These are phyloP conservation scores for Thermochaetoides thermophila DNA, from an alignment of 495 filamentous ascomycete genomes.

Conservation along the genomic window DNA sequence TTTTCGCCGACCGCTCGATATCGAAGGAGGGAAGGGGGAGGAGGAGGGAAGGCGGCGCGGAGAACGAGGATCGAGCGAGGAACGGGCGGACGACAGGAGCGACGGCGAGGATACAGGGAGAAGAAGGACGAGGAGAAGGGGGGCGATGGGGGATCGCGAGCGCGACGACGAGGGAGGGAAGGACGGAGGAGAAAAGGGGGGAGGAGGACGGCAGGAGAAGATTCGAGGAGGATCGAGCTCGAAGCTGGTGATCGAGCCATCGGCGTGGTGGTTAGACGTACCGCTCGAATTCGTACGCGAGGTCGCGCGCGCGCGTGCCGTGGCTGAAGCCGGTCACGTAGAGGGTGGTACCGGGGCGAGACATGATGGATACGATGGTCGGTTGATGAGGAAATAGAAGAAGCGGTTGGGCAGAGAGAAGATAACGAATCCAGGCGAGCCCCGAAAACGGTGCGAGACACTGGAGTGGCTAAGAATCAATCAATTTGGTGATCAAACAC, in stretches of 20 bases:
- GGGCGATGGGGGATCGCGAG: conserved; percentile 9
- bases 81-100: conserved; percentile 8
- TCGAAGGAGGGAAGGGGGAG: conserved; percentile 29
- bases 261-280: conserved; percentile 34
- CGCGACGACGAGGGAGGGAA: conserved; percentile 28
- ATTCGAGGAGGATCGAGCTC: conserved; percentile 22
- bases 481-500: no score
- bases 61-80: no score
- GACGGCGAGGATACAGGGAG: conserved; percentile 19
- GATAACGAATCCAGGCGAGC: background rate
- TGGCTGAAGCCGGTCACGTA: conserved; percentile 97
- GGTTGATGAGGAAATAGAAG: conserved; percentile 1
- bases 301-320: conserved; percentile 96
- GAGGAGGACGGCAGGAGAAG: conserved; percentile 18
- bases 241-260: conserved; percentile 31
- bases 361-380: conserved; percentile 43
- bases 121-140: conserved; percentile 15
- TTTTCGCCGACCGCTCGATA: conserved; percentile 43
- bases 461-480: no score
- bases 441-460: no score
- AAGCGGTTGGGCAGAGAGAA: background rate
- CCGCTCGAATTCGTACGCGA: conserved; percentile 99
- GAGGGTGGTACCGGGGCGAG: conserved; percentile 83
- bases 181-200: conserved; percentile 19
- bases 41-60: conserved; percentile 13